These are phyloP conservation scores for Dothideomycetes sp. DNA, from an alignment of 2,329 filamentous ascomycete species.

Conservation along the genomic window DNA sequence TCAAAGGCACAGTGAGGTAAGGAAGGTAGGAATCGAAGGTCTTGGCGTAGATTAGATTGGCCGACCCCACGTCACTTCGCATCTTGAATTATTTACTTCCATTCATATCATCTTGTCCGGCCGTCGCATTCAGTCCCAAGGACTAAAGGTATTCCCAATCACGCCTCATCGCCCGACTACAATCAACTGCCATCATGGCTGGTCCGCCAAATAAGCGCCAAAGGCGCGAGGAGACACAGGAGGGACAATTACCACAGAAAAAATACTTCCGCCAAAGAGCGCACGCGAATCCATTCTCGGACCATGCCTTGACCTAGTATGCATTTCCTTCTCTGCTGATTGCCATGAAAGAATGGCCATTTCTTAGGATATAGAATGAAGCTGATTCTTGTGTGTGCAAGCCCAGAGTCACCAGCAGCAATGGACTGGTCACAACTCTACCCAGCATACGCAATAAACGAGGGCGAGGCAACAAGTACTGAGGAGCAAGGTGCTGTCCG, in stretches of 20 bases:
- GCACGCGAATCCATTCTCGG: constrained; percentile 96
- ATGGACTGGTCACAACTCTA: constrained; percentile 92
- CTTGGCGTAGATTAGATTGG: too few species aligned
- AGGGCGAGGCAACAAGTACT: constrained; percentile 15
- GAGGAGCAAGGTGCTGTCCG: constrained; percentile 14
- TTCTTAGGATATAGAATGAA: too few species aligned
- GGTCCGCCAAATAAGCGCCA: constrained; percentile 28
- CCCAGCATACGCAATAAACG: constrained; percentile 52
- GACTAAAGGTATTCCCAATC: too few species aligned
- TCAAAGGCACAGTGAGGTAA: too few species aligned
- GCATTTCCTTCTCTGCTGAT: constrained; percentile 19
- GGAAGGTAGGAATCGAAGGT: too few species aligned
- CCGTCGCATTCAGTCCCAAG: too few species aligned
- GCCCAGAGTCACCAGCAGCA: constrained; percentile 62
- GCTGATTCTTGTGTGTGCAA: constrained; percentile 28
- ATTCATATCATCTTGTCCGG: too few species aligned
- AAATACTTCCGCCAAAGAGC: constrained; percentile 93
- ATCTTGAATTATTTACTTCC: too few species aligned
- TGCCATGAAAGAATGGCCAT: constrained; percentile 10
- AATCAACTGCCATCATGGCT: constrained; percentile 20
- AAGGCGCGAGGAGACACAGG: constrained; percentile 34
- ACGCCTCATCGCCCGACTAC: too few species aligned
- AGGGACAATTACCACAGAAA: constrained; percentile 67
- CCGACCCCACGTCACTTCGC: too few species aligned
- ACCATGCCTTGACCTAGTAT: constrained; percentile 83